Evolutionary conservation across 495 filamentous ascomycete species (phyloP).

Genomic region (Letharia lupina): DNA sequence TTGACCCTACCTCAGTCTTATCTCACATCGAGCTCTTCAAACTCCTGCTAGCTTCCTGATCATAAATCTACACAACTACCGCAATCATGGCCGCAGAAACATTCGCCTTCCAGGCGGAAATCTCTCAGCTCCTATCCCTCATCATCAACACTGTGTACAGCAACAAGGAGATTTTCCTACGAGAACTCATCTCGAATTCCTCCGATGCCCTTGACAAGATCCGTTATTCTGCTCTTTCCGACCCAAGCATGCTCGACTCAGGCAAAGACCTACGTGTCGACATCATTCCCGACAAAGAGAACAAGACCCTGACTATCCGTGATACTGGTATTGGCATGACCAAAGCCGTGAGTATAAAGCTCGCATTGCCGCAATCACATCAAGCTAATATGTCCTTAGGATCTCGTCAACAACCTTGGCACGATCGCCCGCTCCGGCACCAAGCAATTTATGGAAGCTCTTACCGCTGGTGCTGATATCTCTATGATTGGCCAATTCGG

Average conservation of each 20-base stretch:
- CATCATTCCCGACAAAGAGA: slow-evolving; percentile 93
- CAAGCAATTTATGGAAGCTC: slow-evolving; percentile 99
- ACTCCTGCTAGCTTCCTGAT: neutral
- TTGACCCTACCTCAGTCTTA: neutral
- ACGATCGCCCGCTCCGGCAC: slow-evolving; percentile 98
- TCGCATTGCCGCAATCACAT: neutral
- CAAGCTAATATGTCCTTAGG: slow-evolving; percentile 41
- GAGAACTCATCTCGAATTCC: slow-evolving; percentile 94
- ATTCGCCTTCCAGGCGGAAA: slow-evolving; percentile 99
- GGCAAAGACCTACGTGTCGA: slow-evolving; percentile 97
- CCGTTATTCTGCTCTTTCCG: slow-evolving; percentile 93
- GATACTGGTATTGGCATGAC: slow-evolving; percentile 99
- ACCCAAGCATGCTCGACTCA: slow-evolving; percentile 90
- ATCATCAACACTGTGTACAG: slow-evolving; percentile 99
- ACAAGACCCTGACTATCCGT: slow-evolving; percentile 91
- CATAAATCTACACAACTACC: neutral
- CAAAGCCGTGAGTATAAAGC: slow-evolving; percentile 76
- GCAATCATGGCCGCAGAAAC: slow-evolving; percentile 1
- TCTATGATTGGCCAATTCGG: slow-evolving; percentile 99
- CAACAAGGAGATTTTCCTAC: slow-evolving; percentile 99
- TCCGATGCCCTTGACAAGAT: slow-evolving; percentile 99
- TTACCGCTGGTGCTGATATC: slow-evolving; percentile 96
- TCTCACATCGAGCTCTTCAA: neutral
- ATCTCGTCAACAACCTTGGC: slow-evolving; percentile 99
- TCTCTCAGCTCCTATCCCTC: slow-evolving; percentile 96